Percentiles rank a stretch among this genome's conserved stretches.
Conservation (phyloP, 768 basidiomycete species). For the Xanthoconium stramineum region DNA sequence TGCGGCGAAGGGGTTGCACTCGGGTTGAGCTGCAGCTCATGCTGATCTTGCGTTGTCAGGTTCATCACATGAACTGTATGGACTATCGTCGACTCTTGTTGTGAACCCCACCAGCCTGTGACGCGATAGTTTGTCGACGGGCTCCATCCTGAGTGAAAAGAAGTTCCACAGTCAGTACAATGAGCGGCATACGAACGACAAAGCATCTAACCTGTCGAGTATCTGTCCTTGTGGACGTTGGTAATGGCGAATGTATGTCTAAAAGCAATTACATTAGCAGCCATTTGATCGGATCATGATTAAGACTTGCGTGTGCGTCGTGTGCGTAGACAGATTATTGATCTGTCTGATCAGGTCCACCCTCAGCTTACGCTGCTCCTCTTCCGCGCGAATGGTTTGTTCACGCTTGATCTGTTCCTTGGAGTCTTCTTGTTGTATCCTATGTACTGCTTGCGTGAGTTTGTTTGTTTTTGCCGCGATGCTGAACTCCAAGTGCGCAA, state of each 20-base stretch:
- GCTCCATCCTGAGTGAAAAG: too few species aligned
- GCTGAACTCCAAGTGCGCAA: background rate
- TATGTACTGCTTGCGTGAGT: background rate
- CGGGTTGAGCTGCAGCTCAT: conserved; percentile 25
- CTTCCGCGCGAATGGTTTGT: background rate
- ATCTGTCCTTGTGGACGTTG: too few species aligned
- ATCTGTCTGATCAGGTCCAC: background rate
- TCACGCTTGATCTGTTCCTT: background rate
- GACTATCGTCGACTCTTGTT: conserved; percentile 12
- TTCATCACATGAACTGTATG: conserved; percentile 28
- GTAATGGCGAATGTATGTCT: too few species aligned
- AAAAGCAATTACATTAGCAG: too few species aligned
- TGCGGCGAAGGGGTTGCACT: conserved; percentile 20
- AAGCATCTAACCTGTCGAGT: too few species aligned
- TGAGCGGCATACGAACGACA: too few species aligned
- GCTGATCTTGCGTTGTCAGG: conserved; percentile 27
- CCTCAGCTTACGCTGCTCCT: background rate
- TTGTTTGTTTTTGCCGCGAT: background rate
- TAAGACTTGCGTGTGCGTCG: background rate
- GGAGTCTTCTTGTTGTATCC: background rate
- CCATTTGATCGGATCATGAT: background rate
- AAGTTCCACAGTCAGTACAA: too few species aligned
- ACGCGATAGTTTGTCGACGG: too few species aligned
- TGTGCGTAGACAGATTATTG: background rate
- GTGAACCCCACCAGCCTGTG: background rate